Base-by-base conservation (phyloP, 192 early-diverging fungal species). In the Coemansia sp. region DNA sequence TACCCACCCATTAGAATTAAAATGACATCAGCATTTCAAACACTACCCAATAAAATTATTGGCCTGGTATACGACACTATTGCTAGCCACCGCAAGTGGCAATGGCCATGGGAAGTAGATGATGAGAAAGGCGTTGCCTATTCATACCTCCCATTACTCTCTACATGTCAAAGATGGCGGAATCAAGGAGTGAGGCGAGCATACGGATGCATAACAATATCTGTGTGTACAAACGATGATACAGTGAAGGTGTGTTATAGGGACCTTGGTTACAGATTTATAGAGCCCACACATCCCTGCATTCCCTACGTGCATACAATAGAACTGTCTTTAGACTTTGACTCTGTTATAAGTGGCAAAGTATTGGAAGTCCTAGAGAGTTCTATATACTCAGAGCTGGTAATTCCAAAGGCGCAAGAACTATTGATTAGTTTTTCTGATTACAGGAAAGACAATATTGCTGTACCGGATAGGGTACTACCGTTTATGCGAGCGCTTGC, bases 401-500 rank as follows among this genome's bases (percentile, higher is more conserved):
- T 56, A 16, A 32, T 32, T 56, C 53, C 53, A 15, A 3, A 13
- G 7, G 53, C 53, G 4, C 53, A 56, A 16, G 32, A 32, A 16
- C 15, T 56, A 1, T 9, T 9, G 2, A 34, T 56, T n/a, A n/a
- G 4, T 15, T 32, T 56, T 32, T 56, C 53, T 4, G 32, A 56
- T 7, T 12, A 56, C 5, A n/a, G 2, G 5, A 2, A 2, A 3
- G 30, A 56, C 15, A 15, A 29, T 11, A n/a, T 4, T 22, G n/a
- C 15, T 15, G 15, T 16, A 13, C 53, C 53, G 7, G 15, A 34
- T 6, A 32, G 16, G 5, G 4, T 15, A 56, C 29, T 56, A 6
- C 53, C 53, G 2, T 56, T 56, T 56, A 56, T 56, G 53, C 53
- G 15, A 32, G 53, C 13, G 30, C n/a, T 56, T 56, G 53, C 53